Base-by-base conservation (phyloP, 805 yeast genomes). In the Saccharomycopsis fermentans region DNA sequence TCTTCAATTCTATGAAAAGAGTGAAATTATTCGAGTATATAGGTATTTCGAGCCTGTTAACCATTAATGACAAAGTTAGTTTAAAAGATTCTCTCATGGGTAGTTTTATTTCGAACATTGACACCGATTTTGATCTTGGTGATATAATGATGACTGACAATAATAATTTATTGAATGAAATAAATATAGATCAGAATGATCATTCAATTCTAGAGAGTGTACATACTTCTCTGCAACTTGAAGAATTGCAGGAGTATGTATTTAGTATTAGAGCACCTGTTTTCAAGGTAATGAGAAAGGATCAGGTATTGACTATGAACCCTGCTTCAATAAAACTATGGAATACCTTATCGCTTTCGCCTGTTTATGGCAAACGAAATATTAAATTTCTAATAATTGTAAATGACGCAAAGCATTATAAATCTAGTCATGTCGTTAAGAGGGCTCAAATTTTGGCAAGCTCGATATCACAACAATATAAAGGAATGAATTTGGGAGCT, bases 291-390 rank as follows among this genome's bases (percentile, higher is more conserved):
- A 71, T 67, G 58, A 63, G 78, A 21, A 57, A 70, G 55, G 72
- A 75, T 53, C 73, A 76, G 55, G 73, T 67, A 32, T 71, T 74
- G 59, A 77, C 73, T 36, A 73, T 78, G 48, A 81, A 77, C 66
- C 76, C 76, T 64, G 72, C 76, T 35, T 81, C 80, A 54, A 68
- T 78, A 17, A 68, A 70, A 59, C 79, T 78, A 65, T 84, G 85
- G 90, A 81, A 74, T 64, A 70, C 76, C 51, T 66, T 87, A 64
- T 79, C 81, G 59, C 74, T 86, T 55, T 76, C 77, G 51, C 88
- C 92, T 0, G 64, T 78, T 6, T 67, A 69, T 26, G 77, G 76
- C 1, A 68, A 71, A 1, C 84, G 85, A 61, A 72, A 79, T 59
- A 78, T 84, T 59, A 79, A 78, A 58, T 69, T 82, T 6, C 62